These are phyloP conservation scores for Scheffersomyces parashehatae DNA, from an alignment of 1,139 yeast genomes.

Conservation along the genomic window DNA sequence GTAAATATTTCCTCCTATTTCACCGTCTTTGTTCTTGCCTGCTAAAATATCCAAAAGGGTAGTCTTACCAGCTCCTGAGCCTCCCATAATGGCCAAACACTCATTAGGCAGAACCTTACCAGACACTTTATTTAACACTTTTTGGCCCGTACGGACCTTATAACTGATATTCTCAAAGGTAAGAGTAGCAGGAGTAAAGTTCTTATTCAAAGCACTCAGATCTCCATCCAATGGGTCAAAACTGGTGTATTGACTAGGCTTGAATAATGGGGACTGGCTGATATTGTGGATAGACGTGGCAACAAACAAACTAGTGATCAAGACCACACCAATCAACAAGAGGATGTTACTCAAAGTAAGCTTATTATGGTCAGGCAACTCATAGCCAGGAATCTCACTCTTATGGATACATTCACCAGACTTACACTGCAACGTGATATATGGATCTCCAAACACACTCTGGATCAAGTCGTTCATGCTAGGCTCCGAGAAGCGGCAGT, in stretches of 20 bases:
- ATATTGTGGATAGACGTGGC: constrained; percentile 53
- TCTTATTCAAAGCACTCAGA: constrained; percentile 45
- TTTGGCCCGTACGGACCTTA: constrained; percentile 48
- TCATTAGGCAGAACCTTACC: constrained; percentile 87
- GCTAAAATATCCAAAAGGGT: constrained; percentile 90
- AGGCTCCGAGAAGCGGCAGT: constrained; percentile 87
- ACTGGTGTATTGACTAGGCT: constrained; percentile 18
- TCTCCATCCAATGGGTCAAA: constrained; percentile 34
- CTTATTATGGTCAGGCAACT: constrained; percentile 58
- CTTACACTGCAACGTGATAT: constrained; percentile 73
- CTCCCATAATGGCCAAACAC: constrained; percentile 95
- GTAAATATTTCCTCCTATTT: constrained; percentile 60
- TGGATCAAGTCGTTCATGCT: constrained; percentile 91
- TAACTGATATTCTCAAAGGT: constrained; percentile 76
- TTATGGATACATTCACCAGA: constrained; percentile 92
- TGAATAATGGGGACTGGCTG: constrained; percentile 65
- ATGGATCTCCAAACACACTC: constrained; percentile 90
- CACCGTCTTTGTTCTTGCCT: constrained; percentile 79
- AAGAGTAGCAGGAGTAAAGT: constrained; percentile 73
- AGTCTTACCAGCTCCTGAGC: constrained; percentile 98
- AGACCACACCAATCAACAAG: constrained; percentile 50
- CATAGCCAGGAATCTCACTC: constrained; percentile 90
- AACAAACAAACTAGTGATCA: constrained; percentile 37
- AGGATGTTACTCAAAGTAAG: constrained; percentile 52
- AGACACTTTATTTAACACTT: constrained; percentile 60